Evolutionary conservation across 2,329 filamentous ascomycete species (phyloP).

Genomic region (Clarireedia paspali): DNA sequence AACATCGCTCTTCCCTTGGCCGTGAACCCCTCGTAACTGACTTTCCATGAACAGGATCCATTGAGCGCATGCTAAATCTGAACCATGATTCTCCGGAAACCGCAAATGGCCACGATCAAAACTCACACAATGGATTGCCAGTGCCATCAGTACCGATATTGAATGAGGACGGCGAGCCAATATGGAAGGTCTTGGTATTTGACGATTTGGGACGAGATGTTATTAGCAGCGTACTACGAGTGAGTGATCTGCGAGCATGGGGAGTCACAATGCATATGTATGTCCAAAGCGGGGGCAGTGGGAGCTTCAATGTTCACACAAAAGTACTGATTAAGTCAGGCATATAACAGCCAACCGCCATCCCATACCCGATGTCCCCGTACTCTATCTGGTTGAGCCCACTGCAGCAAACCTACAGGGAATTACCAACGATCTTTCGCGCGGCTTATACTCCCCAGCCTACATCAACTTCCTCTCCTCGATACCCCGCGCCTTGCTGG

Average conservation of each 20-base stretch:
- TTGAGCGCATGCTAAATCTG: conserved; percentile 92
- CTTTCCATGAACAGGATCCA: conserved; percentile 55
- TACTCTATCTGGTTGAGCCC: conserved; percentile 93
- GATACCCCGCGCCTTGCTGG: conserved; percentile 78
- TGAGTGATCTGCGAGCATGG: conserved; percentile 86
- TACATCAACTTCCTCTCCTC: conserved; percentile 97
- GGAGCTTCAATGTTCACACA: conserved; percentile 1
- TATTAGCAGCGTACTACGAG: conserved; percentile 89
- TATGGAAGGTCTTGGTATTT: conserved; percentile 97
- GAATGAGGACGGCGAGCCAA: conserved; percentile 80
- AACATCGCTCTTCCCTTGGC: conserved; percentile 12
- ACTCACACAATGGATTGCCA: conserved; percentile 52
- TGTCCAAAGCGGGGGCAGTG: conserved; percentile 21
- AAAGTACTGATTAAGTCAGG: conserved; percentile 38
- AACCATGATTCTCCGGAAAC: conserved; percentile 60
- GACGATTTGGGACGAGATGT: conserved; percentile 88
- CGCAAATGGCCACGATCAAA: conserved; percentile 50
- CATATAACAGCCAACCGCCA: conserved; percentile 76
- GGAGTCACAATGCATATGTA: conserved; percentile 97
- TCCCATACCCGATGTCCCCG: conserved; percentile 91
- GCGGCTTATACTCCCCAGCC: conserved; percentile 82
- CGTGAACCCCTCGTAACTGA: conserved; percentile 7
- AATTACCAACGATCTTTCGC: conserved; percentile 80
- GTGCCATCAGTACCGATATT: conserved; percentile 71
- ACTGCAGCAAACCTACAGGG: conserved; percentile 70